Evolutionary conservation across 495 filamentous ascomycete genomes (phyloP), one percentile per base, ranked within the genome.

Genomic region (Daldinia bambusicola): DNA sequence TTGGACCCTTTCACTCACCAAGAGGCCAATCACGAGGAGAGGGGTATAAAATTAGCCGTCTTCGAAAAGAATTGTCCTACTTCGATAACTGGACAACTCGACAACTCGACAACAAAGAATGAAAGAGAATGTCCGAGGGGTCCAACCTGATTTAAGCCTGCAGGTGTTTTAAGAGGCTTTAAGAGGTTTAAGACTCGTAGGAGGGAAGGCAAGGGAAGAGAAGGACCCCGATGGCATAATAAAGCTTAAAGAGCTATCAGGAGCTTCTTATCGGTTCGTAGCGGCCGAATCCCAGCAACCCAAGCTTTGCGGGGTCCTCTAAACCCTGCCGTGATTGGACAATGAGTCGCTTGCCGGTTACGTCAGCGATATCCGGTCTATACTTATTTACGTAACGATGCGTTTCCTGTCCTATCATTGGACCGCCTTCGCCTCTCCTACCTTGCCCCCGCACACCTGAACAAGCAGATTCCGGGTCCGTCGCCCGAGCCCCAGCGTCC

Each of bases 381-480:
- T 31, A 52, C 37, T 53, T 40, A 53, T 63, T 72, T 68, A 68
- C 70, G 65, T 72, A 72, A 72, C 57, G 16, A 40, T 50, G 52
- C 55, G 16, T 38, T 38, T 60, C 32, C 43, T 7, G 36, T 32
- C 58, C 37, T 61, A 63, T 63, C 66, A 36, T 53, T 45, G 20
- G 66, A 63, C 34, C 70, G 53, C 3, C 3, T 26, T 26, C 3
- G 3, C 26, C 26, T 26, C 26, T 3, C 26, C 26, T 26, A 26
- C 26, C 3, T 26, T 68, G 75, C 8, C 80, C 80, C 82, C 43
- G 75, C 75, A 10, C 26, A 80, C 81, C 22, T 12, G 50, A 22
- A 32, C 10, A 13, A 30, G 14, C 18, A 57, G 55, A 43, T 10
- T 30, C 36, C 62, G 63, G 63, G 57, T 61, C 56, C 50, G 50